Conservation (phyloP, 2,329 filamentous ascomycete species). For the Colletotrichum euphorbiae region DNA sequence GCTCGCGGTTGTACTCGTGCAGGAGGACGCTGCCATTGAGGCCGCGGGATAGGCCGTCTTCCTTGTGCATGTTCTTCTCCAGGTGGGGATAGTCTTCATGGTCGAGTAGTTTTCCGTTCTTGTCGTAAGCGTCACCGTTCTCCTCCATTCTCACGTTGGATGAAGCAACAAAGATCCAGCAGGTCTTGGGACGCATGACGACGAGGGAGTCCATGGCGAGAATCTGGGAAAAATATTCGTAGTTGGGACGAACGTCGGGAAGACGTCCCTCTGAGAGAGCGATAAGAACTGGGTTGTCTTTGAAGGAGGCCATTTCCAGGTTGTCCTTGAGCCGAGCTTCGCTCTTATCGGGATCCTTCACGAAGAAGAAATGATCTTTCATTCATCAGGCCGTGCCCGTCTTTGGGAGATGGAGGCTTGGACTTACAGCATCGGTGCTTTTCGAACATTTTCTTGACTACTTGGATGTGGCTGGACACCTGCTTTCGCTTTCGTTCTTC, state of each 20-base stretch:
- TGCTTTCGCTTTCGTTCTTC: conserved; percentile 70
- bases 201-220: conserved; percentile 65
- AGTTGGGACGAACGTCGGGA: conserved; percentile 70
- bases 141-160: conserved; percentile 64
- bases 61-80: conserved; percentile 65
- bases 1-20: conserved; percentile 68
- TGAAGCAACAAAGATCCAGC: conserved; percentile 69
- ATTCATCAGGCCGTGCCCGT: not conserved
- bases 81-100: conserved; percentile 66
- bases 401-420: too few species aligned
- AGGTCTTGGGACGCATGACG: conserved; percentile 66
- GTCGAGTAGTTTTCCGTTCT: conserved; percentile 57
- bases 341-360: conserved; percentile 64
- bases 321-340: conserved; percentile 60
- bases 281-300: conserved; percentile 72
- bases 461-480: conserved; percentile 78
- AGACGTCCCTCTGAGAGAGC: conserved; percentile 69
- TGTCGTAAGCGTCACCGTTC: conserved; percentile 53
- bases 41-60: conserved; percentile 61
- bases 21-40: conserved; percentile 63
- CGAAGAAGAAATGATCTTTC: conserved; percentile 71
- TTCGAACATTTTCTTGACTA: conserved; percentile 74
- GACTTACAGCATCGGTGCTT: conserved; percentile 72
- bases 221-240: conserved; percentile 70
- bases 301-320: conserved; percentile 66